phyloP scores from a whole-genome alignment of 2,329 filamentous ascomycete species.

The Cordyceps javanica region DNA sequence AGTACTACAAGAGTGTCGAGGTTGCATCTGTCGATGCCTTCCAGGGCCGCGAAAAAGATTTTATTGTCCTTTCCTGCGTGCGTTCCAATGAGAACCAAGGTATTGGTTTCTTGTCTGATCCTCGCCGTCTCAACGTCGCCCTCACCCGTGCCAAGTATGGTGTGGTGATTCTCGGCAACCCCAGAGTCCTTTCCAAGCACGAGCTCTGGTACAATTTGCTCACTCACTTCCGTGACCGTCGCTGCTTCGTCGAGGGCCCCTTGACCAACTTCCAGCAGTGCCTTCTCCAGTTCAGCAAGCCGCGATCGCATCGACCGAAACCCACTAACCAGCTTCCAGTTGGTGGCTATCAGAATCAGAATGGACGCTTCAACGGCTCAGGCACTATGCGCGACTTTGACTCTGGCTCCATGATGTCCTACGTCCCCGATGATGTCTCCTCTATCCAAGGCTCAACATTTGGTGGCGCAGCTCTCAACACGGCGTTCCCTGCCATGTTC shows the following conservation, averaged over 20 bases:
- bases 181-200: slow-evolving; percentile 95
- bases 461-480: slow-evolving; percentile 68
- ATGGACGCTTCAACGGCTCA: slow-evolving; percentile 33
- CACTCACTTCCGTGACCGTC: slow-evolving; percentile 92
- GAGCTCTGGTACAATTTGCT: slow-evolving; percentile 95
- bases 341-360: slow-evolving; percentile 28
- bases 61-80: slow-evolving; percentile 95
- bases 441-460: slow-evolving; percentile 90
- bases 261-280: slow-evolving; percentile 94
- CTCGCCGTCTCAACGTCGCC: slow-evolving; percentile 93
- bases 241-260: slow-evolving; percentile 92
- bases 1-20: slow-evolving; percentile 97
- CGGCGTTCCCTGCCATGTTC: slow-evolving; percentile 89
- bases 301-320: slow-evolving; percentile 90
- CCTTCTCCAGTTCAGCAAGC: slow-evolving; percentile 87
- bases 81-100: slow-evolving; percentile 98
- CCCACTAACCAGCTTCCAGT: slow-evolving; percentile 61
- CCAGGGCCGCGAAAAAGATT: slow-evolving; percentile 98
- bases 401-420: slow-evolving; percentile 83
- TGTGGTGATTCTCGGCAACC: slow-evolving; percentile 92
- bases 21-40: slow-evolving; percentile 98
- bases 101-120: slow-evolving; percentile 97
- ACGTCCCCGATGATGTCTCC: slow-evolving; percentile 94
- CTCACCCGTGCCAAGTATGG: slow-evolving; percentile 96
- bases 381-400: slow-evolving; percentile 54